Base-by-base conservation (phyloP, 2,329 filamentous ascomycete species). In the Sclerotinia nivalis region DNA sequence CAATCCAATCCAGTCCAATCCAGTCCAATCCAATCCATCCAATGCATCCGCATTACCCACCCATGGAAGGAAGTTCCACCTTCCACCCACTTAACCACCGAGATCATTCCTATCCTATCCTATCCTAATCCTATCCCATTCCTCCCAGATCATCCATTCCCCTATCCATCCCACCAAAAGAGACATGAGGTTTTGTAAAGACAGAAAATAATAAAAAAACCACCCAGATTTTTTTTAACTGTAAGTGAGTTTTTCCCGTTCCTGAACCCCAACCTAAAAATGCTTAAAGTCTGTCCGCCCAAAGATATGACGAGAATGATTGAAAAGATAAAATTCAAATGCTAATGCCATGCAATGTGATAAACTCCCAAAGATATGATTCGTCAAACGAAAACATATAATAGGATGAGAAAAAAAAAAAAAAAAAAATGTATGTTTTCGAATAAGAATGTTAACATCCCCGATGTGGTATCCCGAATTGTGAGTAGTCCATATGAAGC, bases 41-140 rank as follows among this genome's bases (percentile, higher is more conserved):
- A 34, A 49, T 50, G 28, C 45, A 65, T 65, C 20, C 22, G 28
- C 61, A 65, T 65, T 65, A 52, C 20, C 45, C 61, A 37, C 22
- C 61, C n/a, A 13, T 52, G 59, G 25, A 47, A 61, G 12, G 22
- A 22, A 9, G 6, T n/a, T 58, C 22, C 55, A 40, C 59, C 59
- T 31, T n/a, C 31, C 47, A 47, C 25, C 61, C 28, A 40, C 31
- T 31, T 12, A 22, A 47, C 60, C 8, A 50, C 43, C 58, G 18
- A 47, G 13, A n/a, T 20, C 59, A 61, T 47, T n/a, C 40, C 40
- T 18, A 43, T 43, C 13, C 40, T 43, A 43, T 43, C 40, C 40
- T 12, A 43, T 43, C 40, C 40, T 43, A 40, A 40, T 40, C 37
- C 37, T 40, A 61, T 25, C n/a, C 34, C 34, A 40, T 56, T n/a